phyloP scores from a whole-genome alignment of 345 rosid species.

The Pistacia atlantica region DNA sequence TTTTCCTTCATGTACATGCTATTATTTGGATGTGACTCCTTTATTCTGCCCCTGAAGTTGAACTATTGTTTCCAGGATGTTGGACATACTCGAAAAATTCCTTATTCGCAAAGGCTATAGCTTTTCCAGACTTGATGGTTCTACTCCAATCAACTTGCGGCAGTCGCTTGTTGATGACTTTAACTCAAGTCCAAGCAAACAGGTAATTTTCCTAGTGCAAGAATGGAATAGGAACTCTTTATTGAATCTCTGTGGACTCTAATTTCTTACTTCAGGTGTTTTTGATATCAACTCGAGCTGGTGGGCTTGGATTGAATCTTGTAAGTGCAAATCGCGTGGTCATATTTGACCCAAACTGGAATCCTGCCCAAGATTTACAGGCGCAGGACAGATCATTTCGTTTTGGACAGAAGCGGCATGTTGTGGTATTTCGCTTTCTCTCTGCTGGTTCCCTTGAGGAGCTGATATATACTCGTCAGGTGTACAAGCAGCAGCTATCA shows the following conservation, averaged over 20 bases:
- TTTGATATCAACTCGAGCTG: conserved; percentile 97
- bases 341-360: conserved; percentile 97
- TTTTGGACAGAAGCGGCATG: conserved; percentile 93
- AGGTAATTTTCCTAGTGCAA: conserved; percentile 38
- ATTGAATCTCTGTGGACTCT: conserved; percentile 2
- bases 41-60: conserved; percentile 20
- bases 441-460: conserved; percentile 98
- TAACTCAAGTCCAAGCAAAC: conserved; percentile 91
- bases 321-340: conserved; percentile 95
- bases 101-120: conserved; percentile 86
- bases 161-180: conserved; percentile 89
- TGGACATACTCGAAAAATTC: conserved; percentile 88
- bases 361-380: conserved; percentile 91
- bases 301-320: conserved; percentile 98
- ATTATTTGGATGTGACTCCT: neutral
- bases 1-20: neutral
- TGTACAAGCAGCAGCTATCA: conserved; percentile 94
- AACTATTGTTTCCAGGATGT: conserved; percentile 60
- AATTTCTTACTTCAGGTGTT: conserved; percentile 59
- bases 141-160: conserved; percentile 80
- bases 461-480: conserved; percentile 83
- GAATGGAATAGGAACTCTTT: neutral
- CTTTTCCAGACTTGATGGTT: conserved; percentile 93
- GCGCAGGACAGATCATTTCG: conserved; percentile 97
- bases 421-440: conserved; percentile 88